Evolutionary conservation across 768 basidiomycete species (phyloP).

Genomic region (Fomitopsis pulvina): DNA sequence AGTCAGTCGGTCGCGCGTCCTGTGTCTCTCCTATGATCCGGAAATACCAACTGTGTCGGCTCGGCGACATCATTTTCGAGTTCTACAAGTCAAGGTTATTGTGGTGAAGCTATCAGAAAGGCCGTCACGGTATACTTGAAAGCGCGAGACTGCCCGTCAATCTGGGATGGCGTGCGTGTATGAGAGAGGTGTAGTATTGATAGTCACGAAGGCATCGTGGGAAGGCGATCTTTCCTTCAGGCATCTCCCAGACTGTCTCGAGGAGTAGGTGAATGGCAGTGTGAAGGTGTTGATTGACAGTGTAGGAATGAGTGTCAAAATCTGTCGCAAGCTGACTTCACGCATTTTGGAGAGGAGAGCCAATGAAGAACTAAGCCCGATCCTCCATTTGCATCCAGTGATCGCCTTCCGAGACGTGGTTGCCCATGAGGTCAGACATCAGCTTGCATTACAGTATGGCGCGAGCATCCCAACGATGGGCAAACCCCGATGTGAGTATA

Average conservation of each 20-base stretch:
- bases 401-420: conserved; percentile 23
- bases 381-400: conserved; percentile 31
- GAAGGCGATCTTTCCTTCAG: conserved; percentile 25
- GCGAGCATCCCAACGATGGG: background rate
- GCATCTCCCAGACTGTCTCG: conserved; percentile 21
- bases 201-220: no score
- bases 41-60: no score
- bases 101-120: no score
- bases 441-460: conserved; percentile 26
- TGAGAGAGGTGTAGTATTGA: no score
- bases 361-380: conserved; percentile 36
- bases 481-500: conserved; percentile 30
- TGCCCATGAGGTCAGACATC: conserved; percentile 19
- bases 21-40: no score
- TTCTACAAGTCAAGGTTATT: no score
- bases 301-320: conserved; percentile 37
- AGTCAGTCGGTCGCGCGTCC: no score
- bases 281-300: conserved; percentile 27
- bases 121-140: no score
- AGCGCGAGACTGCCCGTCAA: no score
- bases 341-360: conserved; percentile 33
- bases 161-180: no score
- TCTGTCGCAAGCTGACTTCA: conserved; percentile 32
- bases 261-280: conserved; percentile 29
- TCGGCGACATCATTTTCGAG: no score